phyloP scores from a whole-genome alignment of 352 stramenopile species.

The Plasmopara muralis region DNA sequence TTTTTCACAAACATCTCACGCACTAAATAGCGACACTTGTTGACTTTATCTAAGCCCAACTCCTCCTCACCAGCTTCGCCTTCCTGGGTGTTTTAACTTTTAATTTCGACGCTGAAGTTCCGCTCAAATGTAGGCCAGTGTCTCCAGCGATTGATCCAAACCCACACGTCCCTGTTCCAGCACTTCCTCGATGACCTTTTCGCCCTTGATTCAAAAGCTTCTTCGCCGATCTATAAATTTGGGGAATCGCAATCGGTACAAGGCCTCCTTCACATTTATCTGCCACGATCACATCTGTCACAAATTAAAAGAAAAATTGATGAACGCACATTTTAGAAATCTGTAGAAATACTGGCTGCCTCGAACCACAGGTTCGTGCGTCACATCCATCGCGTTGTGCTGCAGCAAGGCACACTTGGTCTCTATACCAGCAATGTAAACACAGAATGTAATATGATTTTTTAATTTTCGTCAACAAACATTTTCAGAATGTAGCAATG shows the following conservation, averaged over 20 bases:
- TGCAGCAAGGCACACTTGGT: constrained; percentile 79
- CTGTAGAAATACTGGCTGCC: constrained; percentile 9
- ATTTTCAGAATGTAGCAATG: neutral
- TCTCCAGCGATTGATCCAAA: constrained; percentile 77
- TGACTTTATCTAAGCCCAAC: constrained; percentile 65
- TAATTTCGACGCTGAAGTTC: constrained; percentile 43
- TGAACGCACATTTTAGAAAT: constrained; percentile 43
- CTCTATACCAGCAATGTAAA: constrained; percentile 13
- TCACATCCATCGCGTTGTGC: constrained; percentile 74
- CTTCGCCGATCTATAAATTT: constrained; percentile 79
- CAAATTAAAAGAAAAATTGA: neutral
- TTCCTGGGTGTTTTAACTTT: constrained; percentile 18
- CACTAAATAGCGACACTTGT: constrained; percentile 52
- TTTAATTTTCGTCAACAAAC: too few species aligned
- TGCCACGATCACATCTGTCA: constrained; percentile 9
- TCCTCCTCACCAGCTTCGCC: constrained; percentile 33
- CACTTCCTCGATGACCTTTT: constrained; percentile 86
- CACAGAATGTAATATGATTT: too few species aligned
- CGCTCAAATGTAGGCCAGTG: constrained; percentile 74
- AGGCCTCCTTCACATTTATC: constrained; percentile 73
- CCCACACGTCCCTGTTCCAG: constrained; percentile 73
- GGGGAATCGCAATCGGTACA: constrained; percentile 80
- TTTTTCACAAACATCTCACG: constrained; percentile 74
- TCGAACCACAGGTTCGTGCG: constrained; percentile 26
- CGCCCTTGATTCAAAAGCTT: constrained; percentile 66